Conservation (phyloP, 768 basidiomycete species). For the Leccinellum luteum region DNA sequence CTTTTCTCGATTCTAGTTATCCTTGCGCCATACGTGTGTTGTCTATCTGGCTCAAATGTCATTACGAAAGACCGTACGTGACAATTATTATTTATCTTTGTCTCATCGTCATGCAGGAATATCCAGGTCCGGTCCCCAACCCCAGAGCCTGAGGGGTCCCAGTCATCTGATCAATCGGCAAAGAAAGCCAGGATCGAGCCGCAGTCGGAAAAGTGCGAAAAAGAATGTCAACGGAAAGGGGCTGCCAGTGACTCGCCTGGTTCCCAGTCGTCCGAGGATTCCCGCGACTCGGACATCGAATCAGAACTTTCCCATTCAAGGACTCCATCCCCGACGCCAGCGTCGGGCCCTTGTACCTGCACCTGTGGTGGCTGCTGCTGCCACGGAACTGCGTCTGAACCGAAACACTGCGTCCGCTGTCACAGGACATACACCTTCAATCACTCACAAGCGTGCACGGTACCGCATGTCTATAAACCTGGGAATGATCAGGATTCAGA, state of each 20-base stretch:
- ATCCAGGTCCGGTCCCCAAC: neutral
- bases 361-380: slow-evolving; percentile 2
- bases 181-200: neutral
- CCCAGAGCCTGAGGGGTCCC: no score
- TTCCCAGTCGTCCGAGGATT: neutral
- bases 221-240: neutral
- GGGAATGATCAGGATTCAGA: no score
- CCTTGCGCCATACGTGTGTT: no score
- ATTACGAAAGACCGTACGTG: no score
- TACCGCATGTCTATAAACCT: neutral
- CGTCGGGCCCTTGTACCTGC: slow-evolving; percentile 2
- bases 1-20: no score
- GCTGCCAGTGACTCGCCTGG: no score
- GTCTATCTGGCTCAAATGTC: no score
- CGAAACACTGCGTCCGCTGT: slow-evolving; percentile 5
- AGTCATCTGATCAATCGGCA: neutral
- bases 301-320: neutral
- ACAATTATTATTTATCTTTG: no score
- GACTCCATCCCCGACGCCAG: neutral
- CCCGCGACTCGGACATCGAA: neutral
- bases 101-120: neutral
- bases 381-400: neutral
- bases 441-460: neutral
- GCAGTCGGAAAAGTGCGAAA: neutral
- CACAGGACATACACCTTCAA: neutral